Evolutionary conservation across 2,329 filamentous ascomycete species (phyloP).

Genomic region (Aspergillus carbonarius): DNA sequence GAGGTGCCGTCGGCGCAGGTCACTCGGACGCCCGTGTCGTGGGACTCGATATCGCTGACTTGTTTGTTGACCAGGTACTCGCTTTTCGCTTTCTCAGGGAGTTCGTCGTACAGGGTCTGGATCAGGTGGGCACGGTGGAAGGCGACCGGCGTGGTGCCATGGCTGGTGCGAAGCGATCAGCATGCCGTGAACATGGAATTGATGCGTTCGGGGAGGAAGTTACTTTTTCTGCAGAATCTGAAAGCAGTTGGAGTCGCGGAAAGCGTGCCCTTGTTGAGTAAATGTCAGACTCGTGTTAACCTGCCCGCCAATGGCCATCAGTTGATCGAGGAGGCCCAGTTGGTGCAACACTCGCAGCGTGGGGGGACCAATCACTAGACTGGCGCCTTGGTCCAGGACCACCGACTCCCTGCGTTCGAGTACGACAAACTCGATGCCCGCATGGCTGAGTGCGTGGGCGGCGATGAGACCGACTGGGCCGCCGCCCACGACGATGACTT

Average conservation of each 20-base stretch:
- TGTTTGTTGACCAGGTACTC: not conserved
- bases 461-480: conserved; percentile 20
- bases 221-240: conserved; percentile 1
- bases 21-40: not conserved
- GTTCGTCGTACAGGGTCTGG: conserved; percentile 10
- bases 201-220: not conserved
- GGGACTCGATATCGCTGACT: not conserved
- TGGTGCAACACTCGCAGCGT: conserved; percentile 16
- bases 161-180: not conserved
- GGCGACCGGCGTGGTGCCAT: conserved; percentile 5
- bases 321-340: not conserved
- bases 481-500: conserved; percentile 21
- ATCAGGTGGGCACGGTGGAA: conserved; percentile 18
- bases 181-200: not conserved
- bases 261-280: not conserved
- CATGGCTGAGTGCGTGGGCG: conserved; percentile 17
- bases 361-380: conserved; percentile 27
- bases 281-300: not conserved
- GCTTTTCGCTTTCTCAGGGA: conserved; percentile 1
- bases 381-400: conserved; percentile 28
- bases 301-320: not conserved
- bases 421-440: conserved; percentile 36
- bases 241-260: not conserved
- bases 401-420: conserved; percentile 30
- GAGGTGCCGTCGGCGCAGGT: conserved; percentile 5